Evolutionary conservation across 768 basidiomycete genomes (phyloP).

Genomic region (Lactarius sanguifluus): DNA sequence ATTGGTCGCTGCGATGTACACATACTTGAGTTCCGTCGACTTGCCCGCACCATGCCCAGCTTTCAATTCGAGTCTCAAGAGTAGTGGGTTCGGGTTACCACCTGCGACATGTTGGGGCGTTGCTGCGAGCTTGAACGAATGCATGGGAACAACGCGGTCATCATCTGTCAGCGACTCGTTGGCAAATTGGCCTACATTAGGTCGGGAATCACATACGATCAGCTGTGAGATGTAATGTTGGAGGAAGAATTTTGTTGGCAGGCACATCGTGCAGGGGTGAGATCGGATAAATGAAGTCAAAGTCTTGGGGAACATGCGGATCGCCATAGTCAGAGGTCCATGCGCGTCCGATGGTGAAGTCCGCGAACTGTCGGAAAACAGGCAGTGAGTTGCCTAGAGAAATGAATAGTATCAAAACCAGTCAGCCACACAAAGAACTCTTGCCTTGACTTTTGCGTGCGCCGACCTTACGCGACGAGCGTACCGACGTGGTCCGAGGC

Average conservation of each 20-base stretch:
- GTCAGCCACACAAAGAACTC: conserved; percentile 65
- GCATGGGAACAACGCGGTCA: conserved; percentile 83
- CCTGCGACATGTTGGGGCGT: conserved; percentile 67
- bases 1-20: not conserved
- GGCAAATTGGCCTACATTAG: not conserved
- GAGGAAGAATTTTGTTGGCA: conserved; percentile 57
- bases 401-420: conserved; percentile 56
- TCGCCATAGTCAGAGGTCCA: conserved; percentile 83
- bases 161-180: conserved; percentile 51
- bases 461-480: conserved; percentile 49
- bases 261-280: conserved; percentile 81
- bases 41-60: conserved; percentile 82
- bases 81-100: conserved; percentile 67
- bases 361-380: conserved; percentile 51
- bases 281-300: conserved; percentile 79
- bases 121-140: conserved; percentile 82
- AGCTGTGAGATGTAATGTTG: conserved; percentile 75
- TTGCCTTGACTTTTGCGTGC: conserved; percentile 45
- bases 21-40: conserved; percentile 64
- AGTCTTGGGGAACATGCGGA: conserved; percentile 71
- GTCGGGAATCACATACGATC: conserved; percentile 55
- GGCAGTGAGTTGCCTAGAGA: conserved; percentile 2
- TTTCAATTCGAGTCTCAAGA: conserved; percentile 77
- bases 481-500: conserved; percentile 69
- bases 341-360: conserved; percentile 75